phyloP scores from a whole-genome alignment of 73 alveolate genomes.

The Paramecium sexaurelia region DNA sequence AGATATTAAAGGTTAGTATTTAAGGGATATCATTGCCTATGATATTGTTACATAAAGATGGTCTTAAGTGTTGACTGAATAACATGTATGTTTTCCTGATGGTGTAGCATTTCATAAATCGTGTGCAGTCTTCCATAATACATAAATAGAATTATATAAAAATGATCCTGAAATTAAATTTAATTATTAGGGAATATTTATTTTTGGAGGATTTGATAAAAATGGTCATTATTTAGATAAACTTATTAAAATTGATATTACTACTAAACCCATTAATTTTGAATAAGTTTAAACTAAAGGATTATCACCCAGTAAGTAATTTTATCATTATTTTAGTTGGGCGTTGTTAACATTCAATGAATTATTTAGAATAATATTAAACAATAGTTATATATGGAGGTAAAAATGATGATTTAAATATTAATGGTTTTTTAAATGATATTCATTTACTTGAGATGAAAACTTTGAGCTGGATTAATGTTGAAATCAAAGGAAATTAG shows the following conservation, averaged over 20 bases:
- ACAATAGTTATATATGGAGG: conserved; percentile 35
- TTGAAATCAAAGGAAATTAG: conserved; percentile 20
- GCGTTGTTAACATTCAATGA: conserved; percentile 51
- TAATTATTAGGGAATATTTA: conserved; percentile 33
- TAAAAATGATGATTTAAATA: conserved; percentile 10
- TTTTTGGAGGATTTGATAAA: conserved; percentile 40
- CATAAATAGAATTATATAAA: conserved; percentile 5
- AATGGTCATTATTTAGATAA: conserved; percentile 22
- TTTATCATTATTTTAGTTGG: background rate
- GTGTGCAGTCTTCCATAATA: conserved; percentile 30
- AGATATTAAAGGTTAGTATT: conserved; percentile 5
- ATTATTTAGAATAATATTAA: background rate
- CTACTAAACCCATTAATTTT: background rate
- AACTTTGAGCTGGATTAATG: conserved; percentile 1
- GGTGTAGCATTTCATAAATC: conserved; percentile 49
- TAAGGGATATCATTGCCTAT: background rate
- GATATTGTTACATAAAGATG: conserved; percentile 24
- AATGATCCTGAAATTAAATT: background rate
- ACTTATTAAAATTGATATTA: background rate
- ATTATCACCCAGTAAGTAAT: background rate
- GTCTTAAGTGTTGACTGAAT: background rate
- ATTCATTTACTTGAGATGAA: conserved; percentile 14
- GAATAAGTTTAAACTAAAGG: conserved; percentile 49
- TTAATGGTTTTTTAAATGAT: conserved; percentile 40
- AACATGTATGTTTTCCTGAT: background rate